Base-by-base conservation (phyloP, 1,284 basidiomycete species). In the Mycena sp. region DNA sequence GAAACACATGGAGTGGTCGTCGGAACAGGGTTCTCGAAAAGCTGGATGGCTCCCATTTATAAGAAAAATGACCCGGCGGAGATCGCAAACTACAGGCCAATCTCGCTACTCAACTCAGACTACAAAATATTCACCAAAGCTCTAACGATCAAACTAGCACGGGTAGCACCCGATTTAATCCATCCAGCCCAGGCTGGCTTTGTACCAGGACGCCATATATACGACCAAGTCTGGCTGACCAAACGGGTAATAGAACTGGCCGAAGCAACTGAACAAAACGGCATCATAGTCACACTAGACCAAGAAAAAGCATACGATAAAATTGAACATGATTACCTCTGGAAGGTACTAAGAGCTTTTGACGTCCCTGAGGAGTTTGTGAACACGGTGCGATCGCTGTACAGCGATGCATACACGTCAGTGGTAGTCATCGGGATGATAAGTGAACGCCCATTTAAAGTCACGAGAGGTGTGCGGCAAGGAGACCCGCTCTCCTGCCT, bases 171-270 rank as follows among this genome's bases (percentile, higher is more conserved):
- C 2, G 41, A 43, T 4, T 9, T 68, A 1, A 65, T 71, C 6
- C 61, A 70, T 35, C 21, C 11, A 5, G 53, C 58, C 48, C 71
- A 72, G 50, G 71, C 70, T 25, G 71, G 71, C 0, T 72, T 72
- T 41, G 63, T 72, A 11, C 53, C 57, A 0, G 67, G 63, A 0
- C 38, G 71, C 26, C 57, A 61, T 14, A 70, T 72, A 10, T 32
- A 26, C 5, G 69, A 73, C 52, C 68, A 72, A 41, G 63, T 63
- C 0, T 45, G 43, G 43, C 26, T 72, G 0, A 64, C 64, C 2
- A 54, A 66, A 32, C 29, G 61, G 19, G 61, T 72, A 9, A 59
- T 69, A 0, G 52, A 71, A 4, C 65, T 64, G 10, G 69, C 70
- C 4, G 73, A 74, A 23, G 45, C 49, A 0, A 61, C 41, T 2